phyloP scores from a whole-genome alignment of 345 rosid species.

The Carallia pectinifolia region DNA sequence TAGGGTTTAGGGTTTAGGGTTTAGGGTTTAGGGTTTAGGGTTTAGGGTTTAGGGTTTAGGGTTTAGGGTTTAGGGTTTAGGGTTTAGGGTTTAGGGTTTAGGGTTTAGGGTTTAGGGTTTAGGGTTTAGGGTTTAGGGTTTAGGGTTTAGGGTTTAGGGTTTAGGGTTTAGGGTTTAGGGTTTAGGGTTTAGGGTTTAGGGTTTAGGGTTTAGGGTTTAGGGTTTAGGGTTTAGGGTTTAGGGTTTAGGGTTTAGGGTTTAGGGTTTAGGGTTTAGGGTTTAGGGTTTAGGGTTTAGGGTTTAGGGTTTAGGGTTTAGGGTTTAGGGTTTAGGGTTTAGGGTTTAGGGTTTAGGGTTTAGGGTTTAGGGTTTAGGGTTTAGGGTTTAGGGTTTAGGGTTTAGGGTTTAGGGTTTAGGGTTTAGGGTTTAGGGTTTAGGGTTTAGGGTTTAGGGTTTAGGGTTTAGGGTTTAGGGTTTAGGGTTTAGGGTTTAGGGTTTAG shows the following conservation, averaged over 20 bases:
- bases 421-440: slow-evolving; percentile 12
- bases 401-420: slow-evolving; percentile 14
- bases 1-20: background rate
- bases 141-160: background rate
- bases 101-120: background rate
- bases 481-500: slow-evolving; percentile 12
- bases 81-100: background rate
- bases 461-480: slow-evolving; percentile 14
- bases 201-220: slow-evolving; percentile 15
- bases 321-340: slow-evolving; percentile 12
- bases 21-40: background rate
- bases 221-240: slow-evolving; percentile 21
- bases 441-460: slow-evolving; percentile 16
- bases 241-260: slow-evolving; percentile 16
- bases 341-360: slow-evolving; percentile 6
- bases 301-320: slow-evolving; percentile 18
- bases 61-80: background rate
- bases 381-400: slow-evolving; percentile 18
- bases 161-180: background rate
- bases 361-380: slow-evolving; percentile 15
- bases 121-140: background rate
- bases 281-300: slow-evolving; percentile 15
- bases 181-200: slow-evolving; percentile 7
- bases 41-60: background rate
- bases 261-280: slow-evolving; percentile 11